Evolutionary conservation across 441 rosid genomes (phyloP).

Genomic region (Geranium incanum): DNA sequence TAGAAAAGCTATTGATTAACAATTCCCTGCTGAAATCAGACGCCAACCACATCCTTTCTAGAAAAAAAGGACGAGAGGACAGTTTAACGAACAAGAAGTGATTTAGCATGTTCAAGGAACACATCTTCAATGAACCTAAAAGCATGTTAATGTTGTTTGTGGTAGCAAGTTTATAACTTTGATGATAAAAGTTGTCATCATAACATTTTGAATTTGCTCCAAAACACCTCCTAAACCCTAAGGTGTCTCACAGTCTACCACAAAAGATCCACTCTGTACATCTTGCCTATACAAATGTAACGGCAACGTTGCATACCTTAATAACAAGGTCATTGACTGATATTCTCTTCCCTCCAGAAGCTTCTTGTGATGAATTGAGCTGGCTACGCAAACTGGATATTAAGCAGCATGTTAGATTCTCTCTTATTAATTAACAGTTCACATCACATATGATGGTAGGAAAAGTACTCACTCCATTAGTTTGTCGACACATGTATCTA

Average conservation of each 20-base stretch:
- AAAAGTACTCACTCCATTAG: constrained; percentile 58
- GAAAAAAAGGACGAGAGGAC: background rate
- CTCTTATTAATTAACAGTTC: constrained; percentile 1
- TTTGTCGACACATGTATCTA: constrained; percentile 86
- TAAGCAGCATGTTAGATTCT: constrained; percentile 19
- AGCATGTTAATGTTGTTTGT: background rate
- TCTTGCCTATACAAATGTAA: background rate
- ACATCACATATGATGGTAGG: constrained; percentile 5
- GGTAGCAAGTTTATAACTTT: background rate
- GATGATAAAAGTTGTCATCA: background rate
- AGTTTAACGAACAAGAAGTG: background rate
- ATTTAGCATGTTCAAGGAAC: background rate
- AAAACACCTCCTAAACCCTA: background rate
- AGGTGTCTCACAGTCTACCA: background rate
- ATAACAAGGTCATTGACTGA: constrained; percentile 89
- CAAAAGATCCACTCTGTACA: background rate
- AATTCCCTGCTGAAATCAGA: background rate
- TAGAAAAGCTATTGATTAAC: background rate
- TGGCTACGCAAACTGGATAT: constrained; percentile 59
- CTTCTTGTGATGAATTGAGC: constrained; percentile 76
- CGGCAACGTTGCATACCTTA: constrained; percentile 43
- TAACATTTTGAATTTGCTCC: background rate
- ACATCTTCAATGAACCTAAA: background rate
- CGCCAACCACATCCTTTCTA: background rate
- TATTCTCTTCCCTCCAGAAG: constrained; percentile 77